Conservation (phyloP, 164 flowering plant species). For the Macadamia tetraphylla region DNA sequence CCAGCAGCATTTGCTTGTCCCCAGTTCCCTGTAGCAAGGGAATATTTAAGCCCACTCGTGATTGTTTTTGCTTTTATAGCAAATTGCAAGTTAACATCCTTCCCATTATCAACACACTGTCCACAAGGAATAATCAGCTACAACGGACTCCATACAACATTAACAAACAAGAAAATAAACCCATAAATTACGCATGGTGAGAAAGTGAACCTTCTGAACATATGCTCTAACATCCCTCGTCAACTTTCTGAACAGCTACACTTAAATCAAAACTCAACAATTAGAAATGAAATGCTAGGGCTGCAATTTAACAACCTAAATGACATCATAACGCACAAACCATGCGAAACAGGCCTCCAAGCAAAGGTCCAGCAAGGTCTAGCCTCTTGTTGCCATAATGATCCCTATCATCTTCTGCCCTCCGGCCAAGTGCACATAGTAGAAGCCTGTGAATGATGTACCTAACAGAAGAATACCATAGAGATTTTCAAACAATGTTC, state of each 20-base stretch:
- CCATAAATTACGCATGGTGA: background rate
- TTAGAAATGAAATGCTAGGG: background rate
- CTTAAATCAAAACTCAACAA: slow-evolving; percentile 11
- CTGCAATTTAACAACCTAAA: background rate
- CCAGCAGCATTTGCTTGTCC: slow-evolving; percentile 99
- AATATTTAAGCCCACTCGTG: slow-evolving; percentile 95
- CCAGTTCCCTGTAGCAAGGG: slow-evolving; percentile 99
- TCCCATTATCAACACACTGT: slow-evolving; percentile 96
- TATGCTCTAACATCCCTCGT: slow-evolving; percentile 93
- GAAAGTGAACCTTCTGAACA: slow-evolving; percentile 71
- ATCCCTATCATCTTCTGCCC: slow-evolving; percentile 98
- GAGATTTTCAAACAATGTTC: background rate
- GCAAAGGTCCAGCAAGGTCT: slow-evolving; percentile 97
- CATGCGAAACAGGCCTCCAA: too few species aligned
- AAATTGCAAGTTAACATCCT: slow-evolving; percentile 90
- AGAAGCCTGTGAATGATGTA: slow-evolving; percentile 93
- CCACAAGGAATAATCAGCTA: slow-evolving; percentile 11
- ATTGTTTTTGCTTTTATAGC: slow-evolving; percentile 97
- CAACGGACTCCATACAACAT: background rate
- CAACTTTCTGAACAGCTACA: slow-evolving; percentile 91
- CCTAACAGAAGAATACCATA: slow-evolving; percentile 27
- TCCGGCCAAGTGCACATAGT: slow-evolving; percentile 91
- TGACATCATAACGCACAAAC: background rate
- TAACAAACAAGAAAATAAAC: background rate
- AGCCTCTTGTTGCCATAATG: slow-evolving; percentile 97